Evolutionary conservation across 345 rosid species (phyloP), one percentile per base, ranked within the genome.

Genomic region (Eucalyptus cloeziana): DNA sequence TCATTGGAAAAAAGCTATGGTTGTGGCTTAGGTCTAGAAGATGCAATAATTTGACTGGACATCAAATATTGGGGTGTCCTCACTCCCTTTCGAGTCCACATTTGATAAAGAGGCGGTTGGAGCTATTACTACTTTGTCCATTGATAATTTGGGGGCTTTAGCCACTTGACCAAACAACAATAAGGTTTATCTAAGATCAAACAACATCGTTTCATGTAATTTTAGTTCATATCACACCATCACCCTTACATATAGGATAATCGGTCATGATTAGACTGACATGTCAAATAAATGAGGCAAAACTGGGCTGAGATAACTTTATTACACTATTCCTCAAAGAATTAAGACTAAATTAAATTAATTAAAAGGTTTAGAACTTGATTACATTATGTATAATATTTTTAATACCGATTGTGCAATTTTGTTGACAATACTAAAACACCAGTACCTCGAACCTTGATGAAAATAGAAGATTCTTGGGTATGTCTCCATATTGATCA

Each of bases 311-410:
- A 31, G 22, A 14, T 5, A 16, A 67, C 4, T 31, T 67, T 19
- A 67, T n/a, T 67, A 67, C 40, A 67, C 19, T 31, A 30, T 31
- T 67, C 40, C 40, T 64, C 40, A 7, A 67, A 67, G 5, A 67
- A 0, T 67, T 31, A 15, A 8, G 0, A 67, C 5, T 31, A n/a
- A 31, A 67, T 67, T 67, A 0, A 2, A 7, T n/a, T 2, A 67
- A n/a, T n/a, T n/a, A 1, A 67, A 67, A n/a, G 0, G 10, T 67
- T 67, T 5, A 7, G 2, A 6, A 67, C 5, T 67, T 2, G 0
- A 67, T 67, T 67, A 14, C 40, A 8, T n/a, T 31, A 4, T n/a
- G 3, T 67, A 15, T 8, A 67, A n/a, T 7, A 7, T 37, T 13
- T n/a, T 67, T 7, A 67, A 4, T n/a, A 31, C 6, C 3, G 2